phyloP scores from a whole-genome alignment of 148 eudicot species.

The Fagopyrum esculentum region DNA sequence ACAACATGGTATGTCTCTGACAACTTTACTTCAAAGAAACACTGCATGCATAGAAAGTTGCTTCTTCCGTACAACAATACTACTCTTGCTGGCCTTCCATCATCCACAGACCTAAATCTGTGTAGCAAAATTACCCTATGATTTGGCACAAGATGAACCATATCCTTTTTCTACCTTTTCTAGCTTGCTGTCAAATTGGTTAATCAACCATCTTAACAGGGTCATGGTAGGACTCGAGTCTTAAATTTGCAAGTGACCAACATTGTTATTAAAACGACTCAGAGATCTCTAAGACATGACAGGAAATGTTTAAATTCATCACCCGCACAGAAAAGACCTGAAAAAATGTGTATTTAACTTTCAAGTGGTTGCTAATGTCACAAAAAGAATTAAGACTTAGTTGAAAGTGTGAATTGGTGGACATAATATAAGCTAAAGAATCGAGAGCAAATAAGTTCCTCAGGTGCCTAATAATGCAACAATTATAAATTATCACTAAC shows the following conservation, averaged over 20 bases:
- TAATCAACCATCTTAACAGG: not conserved
- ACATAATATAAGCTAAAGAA: not conserved
- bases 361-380: not conserved
- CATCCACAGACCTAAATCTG: slow-evolving; percentile 6
- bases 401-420: not conserved
- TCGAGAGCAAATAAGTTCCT: not conserved
- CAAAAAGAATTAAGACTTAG: not conserved
- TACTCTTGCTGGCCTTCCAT: slow-evolving; percentile 8
- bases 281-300: not conserved
- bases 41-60: not conserved
- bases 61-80: not conserved
- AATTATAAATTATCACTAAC: not conserved
- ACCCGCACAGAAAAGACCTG: not conserved
- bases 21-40: not conserved
- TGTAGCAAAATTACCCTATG: not conserved
- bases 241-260: not conserved
- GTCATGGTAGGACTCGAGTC: too few relatives aligned
- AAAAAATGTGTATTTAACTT: not conserved
- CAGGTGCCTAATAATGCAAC: slow-evolving; percentile 1
- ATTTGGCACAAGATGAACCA: not conserved
- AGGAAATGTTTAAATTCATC: not conserved
- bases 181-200: not conserved
- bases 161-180: not conserved
- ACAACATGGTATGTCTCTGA: slow-evolving; percentile 1
- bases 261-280: not conserved